phyloP scores from a whole-genome alignment of 176 grass and related monocot species.

The Pharus latifolius region DNA sequence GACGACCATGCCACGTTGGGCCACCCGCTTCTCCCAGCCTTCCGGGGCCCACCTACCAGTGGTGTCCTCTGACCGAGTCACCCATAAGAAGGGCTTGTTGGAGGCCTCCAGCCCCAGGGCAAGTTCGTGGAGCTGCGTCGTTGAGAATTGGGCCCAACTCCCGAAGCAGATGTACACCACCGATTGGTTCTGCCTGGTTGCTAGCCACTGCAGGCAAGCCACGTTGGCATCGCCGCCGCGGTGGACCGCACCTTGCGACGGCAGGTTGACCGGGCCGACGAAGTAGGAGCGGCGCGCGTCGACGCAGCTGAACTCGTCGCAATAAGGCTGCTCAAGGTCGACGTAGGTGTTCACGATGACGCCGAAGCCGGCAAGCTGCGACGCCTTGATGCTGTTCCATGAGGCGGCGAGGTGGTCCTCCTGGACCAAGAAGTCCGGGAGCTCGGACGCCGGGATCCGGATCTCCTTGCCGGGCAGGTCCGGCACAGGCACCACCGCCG shows the following conservation, averaged over 20 bases:
- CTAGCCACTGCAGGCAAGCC: conserved; percentile 8
- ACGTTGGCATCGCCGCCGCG: background rate
- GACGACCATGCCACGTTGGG: background rate
- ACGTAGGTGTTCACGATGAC: conserved; percentile 1
- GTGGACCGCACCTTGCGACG: background rate
- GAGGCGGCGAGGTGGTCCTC: background rate
- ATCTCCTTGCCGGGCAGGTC: background rate
- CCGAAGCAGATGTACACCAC: conserved; percentile 27
- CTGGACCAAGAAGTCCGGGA: background rate
- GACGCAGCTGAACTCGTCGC: background rate
- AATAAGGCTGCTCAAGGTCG: background rate
- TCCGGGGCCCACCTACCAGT: background rate
- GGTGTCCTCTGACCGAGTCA: background rate
- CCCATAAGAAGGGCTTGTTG: conserved; percentile 8
- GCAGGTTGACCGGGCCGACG: background rate
- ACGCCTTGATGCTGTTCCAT: background rate
- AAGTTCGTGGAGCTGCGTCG: background rate
- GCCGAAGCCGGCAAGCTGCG: background rate
- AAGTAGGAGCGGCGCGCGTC: background rate
- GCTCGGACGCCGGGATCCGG: background rate
- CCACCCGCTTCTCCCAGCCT: background rate
- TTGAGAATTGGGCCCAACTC: background rate
- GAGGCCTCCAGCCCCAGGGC: conserved; percentile 20
- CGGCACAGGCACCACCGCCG: background rate
- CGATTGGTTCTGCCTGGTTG: background rate